Conservation (phyloP, 2,329 filamentous ascomycete genomes). For the Calonectria honghensis region DNA sequence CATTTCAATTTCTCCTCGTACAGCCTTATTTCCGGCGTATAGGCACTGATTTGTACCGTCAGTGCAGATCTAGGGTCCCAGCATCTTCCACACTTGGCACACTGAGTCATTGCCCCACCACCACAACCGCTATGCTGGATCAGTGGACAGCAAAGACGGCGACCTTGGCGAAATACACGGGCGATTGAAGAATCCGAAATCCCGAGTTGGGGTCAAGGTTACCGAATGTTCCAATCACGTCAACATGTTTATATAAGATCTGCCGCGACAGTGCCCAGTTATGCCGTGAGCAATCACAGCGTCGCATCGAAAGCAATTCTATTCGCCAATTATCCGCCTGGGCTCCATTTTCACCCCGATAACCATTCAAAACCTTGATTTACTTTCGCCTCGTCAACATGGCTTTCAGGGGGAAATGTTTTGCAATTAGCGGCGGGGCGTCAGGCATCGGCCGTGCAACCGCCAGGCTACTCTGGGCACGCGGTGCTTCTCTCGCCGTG, state of each 20-base stretch:
- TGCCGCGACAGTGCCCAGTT: not conserved
- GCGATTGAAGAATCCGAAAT: not conserved
- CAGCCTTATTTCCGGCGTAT: not conserved
- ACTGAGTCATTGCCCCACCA: constrained; percentile 13
- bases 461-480: not conserved
- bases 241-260: not conserved
- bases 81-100: not conserved
- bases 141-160: not conserved
- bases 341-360: not conserved
- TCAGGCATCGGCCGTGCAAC: constrained; percentile 10
- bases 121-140: not conserved
- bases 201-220: not conserved
- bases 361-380: too few species aligned
- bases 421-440: constrained; percentile 3
- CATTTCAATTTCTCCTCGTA: not conserved
- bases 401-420: constrained; percentile 5
- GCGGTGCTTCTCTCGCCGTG: not conserved
- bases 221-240: not conserved
- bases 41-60: not conserved
- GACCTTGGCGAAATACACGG: not conserved
- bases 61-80: not conserved
- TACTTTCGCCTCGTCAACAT: not conserved
- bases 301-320: not conserved
- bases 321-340: not conserved
- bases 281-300: not conserved